A percentile compares a stretch with the other conserved stretches of the same genome.
These are phyloP conservation scores for Penicillium sp. DNA, from an alignment of 2,329 filamentous ascomycete species.

Conservation along the genomic window DNA sequence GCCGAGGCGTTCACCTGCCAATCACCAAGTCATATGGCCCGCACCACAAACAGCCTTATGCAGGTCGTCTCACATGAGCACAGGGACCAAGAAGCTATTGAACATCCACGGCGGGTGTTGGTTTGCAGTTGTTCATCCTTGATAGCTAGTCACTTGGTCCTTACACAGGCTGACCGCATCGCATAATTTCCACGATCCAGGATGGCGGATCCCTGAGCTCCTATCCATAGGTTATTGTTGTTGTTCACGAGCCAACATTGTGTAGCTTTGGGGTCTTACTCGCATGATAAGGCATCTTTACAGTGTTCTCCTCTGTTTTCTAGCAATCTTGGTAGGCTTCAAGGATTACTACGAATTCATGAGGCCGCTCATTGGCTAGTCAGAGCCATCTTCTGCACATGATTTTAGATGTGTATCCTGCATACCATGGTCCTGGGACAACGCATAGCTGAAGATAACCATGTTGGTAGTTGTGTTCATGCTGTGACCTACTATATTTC, in stretches of 20 bases:
- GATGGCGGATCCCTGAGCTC: background rate
- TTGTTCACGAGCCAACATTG: background rate
- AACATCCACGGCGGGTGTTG: slow-evolving; percentile 7
- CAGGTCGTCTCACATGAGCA: slow-evolving; percentile 26
- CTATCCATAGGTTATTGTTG: background rate
- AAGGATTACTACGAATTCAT: background rate
- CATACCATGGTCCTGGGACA: background rate
- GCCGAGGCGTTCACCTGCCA: slow-evolving; percentile 31
- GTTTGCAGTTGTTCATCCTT: background rate
- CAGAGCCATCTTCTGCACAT: background rate
- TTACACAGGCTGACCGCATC: background rate
- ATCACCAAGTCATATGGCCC: slow-evolving; percentile 14
- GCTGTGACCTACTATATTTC: background rate
- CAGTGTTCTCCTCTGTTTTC: background rate
- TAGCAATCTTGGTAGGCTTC: background rate
- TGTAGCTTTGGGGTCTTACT: background rate
- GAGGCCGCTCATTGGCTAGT: background rate
- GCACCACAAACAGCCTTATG: slow-evolving; percentile 18
- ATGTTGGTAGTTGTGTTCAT: background rate
- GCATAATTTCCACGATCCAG: slow-evolving; percentile 8
- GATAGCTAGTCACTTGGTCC: background rate
- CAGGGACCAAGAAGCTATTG: slow-evolving; percentile 10
- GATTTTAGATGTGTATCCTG: background rate
- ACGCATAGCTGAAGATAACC: background rate
- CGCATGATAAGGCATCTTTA: background rate